Evolutionary conservation across 139 green algal species (phyloP).

Genomic region (Closterium sp.): DNA sequence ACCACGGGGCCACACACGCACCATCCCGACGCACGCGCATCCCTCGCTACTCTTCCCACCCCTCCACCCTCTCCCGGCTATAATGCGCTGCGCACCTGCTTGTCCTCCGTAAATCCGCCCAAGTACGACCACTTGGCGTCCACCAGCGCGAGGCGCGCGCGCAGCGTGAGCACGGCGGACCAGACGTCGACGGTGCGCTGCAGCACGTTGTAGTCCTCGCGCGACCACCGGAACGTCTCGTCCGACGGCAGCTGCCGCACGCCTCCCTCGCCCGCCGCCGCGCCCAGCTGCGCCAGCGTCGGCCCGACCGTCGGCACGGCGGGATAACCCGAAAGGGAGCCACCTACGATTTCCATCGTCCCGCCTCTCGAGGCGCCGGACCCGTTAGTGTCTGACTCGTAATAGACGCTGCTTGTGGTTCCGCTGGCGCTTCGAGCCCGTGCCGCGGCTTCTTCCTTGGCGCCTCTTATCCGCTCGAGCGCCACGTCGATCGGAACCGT

Average conservation of each 20-base stretch:
- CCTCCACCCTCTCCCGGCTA: no score
- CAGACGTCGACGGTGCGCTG: slow-evolving; percentile 76
- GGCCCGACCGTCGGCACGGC: not conserved
- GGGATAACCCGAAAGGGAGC: not conserved
- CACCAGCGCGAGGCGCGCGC: slow-evolving; percentile 72
- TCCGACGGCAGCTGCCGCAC: slow-evolving; percentile 17
- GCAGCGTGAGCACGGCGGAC: slow-evolving; percentile 75
- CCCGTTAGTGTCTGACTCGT: not conserved
- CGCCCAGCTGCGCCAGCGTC: not conserved
- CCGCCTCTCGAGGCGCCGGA: not conserved
- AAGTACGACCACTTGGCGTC: slow-evolving; percentile 79
- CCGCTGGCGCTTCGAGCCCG: not conserved
- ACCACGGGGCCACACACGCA: no score
- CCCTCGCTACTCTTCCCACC: no score
- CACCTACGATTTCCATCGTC: not conserved
- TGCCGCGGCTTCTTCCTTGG: not conserved
- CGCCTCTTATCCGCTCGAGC: not conserved
- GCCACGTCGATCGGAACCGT: slow-evolving; percentile 13
- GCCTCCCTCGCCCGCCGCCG: not conserved
- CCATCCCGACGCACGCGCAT: no score
- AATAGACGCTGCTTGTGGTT: not conserved
- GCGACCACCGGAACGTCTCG: slow-evolving; percentile 64
- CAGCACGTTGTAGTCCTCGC: slow-evolving; percentile 71
- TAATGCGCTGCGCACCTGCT: slow-evolving; percentile 47
- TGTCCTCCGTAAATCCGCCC: slow-evolving; percentile 66